These are phyloP conservation scores for Colletotrichum sojae DNA, from an alignment of 2,329 filamentous ascomycete species.

Conservation along the genomic window DNA sequence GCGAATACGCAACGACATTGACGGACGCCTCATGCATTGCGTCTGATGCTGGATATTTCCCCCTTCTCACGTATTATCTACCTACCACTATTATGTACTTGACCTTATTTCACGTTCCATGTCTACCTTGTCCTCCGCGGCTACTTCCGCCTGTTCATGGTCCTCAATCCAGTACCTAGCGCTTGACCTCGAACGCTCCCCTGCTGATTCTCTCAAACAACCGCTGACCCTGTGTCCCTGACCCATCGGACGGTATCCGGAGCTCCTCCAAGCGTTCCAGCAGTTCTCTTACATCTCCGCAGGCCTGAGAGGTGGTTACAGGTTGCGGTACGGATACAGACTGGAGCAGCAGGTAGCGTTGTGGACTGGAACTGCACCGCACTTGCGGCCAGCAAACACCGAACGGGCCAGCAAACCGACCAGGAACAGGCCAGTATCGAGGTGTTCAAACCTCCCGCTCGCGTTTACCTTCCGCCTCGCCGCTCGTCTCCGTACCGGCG, in stretches of 20 bases:
- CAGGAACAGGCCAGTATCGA: not conserved
- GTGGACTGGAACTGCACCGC: slow-evolving; percentile 17
- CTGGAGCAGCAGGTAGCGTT: no score
- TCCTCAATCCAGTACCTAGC: not conserved
- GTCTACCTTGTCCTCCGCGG: no score
- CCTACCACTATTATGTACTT: no score
- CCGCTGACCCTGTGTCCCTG: slow-evolving; percentile 11
- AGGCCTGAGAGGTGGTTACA: no score
- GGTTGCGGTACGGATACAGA: no score
- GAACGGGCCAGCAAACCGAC: slow-evolving; percentile 24
- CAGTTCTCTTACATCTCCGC: no score
- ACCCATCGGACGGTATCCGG: slow-evolving; percentile 18
- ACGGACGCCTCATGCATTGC: no score
- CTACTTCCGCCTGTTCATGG: not conserved
- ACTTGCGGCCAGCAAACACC: slow-evolving; percentile 35
- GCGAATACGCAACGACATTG: not conserved
- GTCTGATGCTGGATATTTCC: not conserved
- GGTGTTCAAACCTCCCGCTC: no score
- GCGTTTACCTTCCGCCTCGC: no score
- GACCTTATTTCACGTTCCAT: no score
- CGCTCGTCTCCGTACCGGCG: no score
- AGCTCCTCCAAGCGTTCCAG: not conserved
- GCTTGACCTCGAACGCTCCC: slow-evolving; percentile 34
- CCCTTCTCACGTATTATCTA: not conserved
- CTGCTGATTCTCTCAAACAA: slow-evolving; percentile 23